These are phyloP conservation scores for Myriosclerotinia curreyana DNA, from an alignment of 2,329 filamentous ascomycete species.

Conservation along the genomic window DNA sequence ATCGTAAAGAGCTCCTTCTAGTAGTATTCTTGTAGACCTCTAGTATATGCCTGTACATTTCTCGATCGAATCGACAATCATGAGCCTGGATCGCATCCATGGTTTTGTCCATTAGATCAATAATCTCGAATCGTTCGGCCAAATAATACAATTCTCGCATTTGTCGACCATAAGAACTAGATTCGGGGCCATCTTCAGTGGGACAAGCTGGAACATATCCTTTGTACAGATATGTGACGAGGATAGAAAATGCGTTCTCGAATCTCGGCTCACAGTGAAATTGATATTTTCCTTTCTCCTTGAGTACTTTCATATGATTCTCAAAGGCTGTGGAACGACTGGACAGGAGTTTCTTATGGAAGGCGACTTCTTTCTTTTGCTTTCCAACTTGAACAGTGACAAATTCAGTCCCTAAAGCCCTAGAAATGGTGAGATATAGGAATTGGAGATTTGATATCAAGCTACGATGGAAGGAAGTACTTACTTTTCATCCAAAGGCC, in stretches of 20 bases:
- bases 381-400: conserved; percentile 17
- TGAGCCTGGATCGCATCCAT: conserved; percentile 19
- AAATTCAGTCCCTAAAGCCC: conserved; percentile 16
- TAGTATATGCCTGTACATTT: conserved; percentile 9
- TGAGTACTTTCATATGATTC: conserved; percentile 13
- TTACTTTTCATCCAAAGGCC: conserved; percentile 18
- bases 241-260: conserved; percentile 16
- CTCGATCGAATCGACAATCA: conserved; percentile 4
- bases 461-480: neutral
- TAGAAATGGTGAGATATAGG: neutral
- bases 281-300: conserved; percentile 20
- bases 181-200: neutral
- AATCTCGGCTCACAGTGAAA: conserved; percentile 19
- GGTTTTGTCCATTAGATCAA: conserved; percentile 21
- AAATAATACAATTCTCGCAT: conserved; percentile 19
- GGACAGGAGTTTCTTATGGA: conserved; percentile 21
- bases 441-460: neutral
- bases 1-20: conserved; percentile 3
- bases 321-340: conserved; percentile 21
- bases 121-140: conserved; percentile 20
- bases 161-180: conserved; percentile 6
- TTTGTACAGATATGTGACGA: conserved; percentile 20
- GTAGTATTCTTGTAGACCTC: conserved; percentile 19
- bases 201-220: conserved; percentile 18
- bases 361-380: conserved; percentile 16